Evolutionary conservation across 73 alveolate genomes (phyloP).

Genomic region (Symbiodinium natans): DNA sequence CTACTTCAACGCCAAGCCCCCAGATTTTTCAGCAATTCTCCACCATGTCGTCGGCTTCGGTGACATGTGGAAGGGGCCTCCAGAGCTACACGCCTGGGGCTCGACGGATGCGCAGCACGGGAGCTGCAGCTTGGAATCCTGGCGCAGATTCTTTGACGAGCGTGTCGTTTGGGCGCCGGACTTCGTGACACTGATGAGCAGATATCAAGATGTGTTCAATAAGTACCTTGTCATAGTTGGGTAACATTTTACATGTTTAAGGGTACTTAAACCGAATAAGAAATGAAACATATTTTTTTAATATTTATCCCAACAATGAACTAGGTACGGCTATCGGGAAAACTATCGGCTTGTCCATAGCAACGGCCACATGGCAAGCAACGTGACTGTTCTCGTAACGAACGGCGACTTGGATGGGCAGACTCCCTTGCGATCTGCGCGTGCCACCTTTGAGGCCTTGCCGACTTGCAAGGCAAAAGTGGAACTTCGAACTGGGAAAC

Average conservation of each 20-base stretch:
- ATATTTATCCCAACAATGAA: no score
- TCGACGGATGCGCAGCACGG: background rate
- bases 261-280: no score
- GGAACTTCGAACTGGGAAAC: background rate
- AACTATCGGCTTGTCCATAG: constrained; percentile 5
- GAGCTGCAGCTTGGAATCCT: constrained; percentile 6
- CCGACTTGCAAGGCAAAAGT: constrained; percentile 24
- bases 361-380: background rate
- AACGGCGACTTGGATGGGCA: constrained; percentile 37
- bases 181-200: constrained; percentile 6
- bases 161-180: constrained; percentile 12
- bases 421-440: constrained; percentile 36
- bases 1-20: background rate
- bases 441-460: constrained; percentile 22
- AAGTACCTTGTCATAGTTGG: no score
- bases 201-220: background rate
- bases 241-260: no score
- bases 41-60: constrained; percentile 30
- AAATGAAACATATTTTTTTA: no score
- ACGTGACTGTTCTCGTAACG: constrained; percentile 23
- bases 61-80: constrained; percentile 24
- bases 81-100: constrained; percentile 16
- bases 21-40: background rate
- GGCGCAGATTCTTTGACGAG: constrained; percentile 26
- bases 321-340: constrained; percentile 18